Evolutionary conservation across 2,329 filamentous ascomycete genomes (phyloP).

Genomic region (Talaromyces sp.): DNA sequence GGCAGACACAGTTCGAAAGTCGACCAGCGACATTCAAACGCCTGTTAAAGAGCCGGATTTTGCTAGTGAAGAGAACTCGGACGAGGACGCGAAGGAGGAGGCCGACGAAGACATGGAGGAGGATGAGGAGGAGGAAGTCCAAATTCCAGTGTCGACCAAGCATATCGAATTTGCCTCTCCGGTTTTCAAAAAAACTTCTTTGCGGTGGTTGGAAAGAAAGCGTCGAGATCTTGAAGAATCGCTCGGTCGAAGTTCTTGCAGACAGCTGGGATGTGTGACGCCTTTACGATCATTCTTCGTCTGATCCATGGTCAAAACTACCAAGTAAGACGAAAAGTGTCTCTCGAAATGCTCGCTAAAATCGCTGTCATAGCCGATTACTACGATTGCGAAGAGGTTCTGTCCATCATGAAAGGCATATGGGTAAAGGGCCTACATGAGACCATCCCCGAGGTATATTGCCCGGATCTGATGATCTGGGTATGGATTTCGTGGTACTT

Average conservation of each 20-base stretch:
- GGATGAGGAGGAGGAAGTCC: background rate
- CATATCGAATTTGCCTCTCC: conserved; percentile 23
- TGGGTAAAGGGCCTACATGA: conserved; percentile 20
- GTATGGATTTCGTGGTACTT: conserved; percentile 24
- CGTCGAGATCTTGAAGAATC: background rate
- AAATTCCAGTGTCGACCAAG: conserved; percentile 19
- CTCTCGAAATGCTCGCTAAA: conserved; percentile 27
- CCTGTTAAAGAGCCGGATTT: too few relatives aligned
- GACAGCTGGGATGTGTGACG: conserved; percentile 13
- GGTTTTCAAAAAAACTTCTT: conserved; percentile 15
- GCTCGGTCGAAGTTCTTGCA: conserved; percentile 11
- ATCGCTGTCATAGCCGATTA: conserved; percentile 28
- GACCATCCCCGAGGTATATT: background rate
- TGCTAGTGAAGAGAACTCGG: background rate
- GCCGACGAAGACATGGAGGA: background rate
- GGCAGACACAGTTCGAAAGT: too few relatives aligned
- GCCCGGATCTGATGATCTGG: conserved; percentile 10
- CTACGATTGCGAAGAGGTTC: conserved; percentile 23
- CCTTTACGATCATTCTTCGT: conserved; percentile 11
- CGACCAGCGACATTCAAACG: too few relatives aligned
- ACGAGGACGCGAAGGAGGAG: background rate
- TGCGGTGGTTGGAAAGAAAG: conserved; percentile 16
- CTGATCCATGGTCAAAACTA: conserved; percentile 13
- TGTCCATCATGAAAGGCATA: conserved; percentile 15
- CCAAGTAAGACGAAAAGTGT: conserved; percentile 5